phyloP scores from a whole-genome alignment of 306 rosid genomes.

The Medicago lupulina region DNA sequence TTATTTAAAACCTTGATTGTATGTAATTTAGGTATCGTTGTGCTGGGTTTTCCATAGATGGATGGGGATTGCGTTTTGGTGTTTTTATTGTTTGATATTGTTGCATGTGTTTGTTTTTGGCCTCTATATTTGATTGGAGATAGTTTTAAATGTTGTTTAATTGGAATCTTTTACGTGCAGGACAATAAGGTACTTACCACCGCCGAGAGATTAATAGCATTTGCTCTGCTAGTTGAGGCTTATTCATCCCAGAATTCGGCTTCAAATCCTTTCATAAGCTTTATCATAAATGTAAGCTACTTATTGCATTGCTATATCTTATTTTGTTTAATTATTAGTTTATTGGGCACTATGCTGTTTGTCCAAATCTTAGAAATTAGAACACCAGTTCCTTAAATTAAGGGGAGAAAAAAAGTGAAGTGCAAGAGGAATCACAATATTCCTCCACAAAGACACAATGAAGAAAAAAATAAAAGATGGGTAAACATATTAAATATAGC shows the following conservation, averaged over 20 bases:
- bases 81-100: background rate
- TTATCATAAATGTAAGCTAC: constrained; percentile 68
- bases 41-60: constrained; percentile 8
- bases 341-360: background rate
- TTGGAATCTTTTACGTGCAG: constrained; percentile 37
- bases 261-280: constrained; percentile 75
- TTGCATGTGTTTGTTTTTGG: background rate
- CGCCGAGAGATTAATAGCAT: constrained; percentile 72
- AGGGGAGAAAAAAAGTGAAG: background rate
- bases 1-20: background rate
- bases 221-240: constrained; percentile 72
- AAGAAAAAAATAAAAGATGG: background rate
- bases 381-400: constrained; percentile 9
- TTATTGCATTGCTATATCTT: background rate
- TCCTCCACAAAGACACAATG: background rate
- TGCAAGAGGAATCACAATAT: background rate
- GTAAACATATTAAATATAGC: constrained; percentile 2
- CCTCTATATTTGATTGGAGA: background rate
- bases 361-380: constrained; percentile 12
- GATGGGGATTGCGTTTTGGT: background rate
- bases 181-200: constrained; percentile 47
- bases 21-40: background rate
- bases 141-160: constrained; percentile 28
- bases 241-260: constrained; percentile 76
- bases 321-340: background rate